Evolutionary conservation across 192 early-diverging fungal genomes (phyloP).

Genomic region (Rhizophagus clarus): DNA sequence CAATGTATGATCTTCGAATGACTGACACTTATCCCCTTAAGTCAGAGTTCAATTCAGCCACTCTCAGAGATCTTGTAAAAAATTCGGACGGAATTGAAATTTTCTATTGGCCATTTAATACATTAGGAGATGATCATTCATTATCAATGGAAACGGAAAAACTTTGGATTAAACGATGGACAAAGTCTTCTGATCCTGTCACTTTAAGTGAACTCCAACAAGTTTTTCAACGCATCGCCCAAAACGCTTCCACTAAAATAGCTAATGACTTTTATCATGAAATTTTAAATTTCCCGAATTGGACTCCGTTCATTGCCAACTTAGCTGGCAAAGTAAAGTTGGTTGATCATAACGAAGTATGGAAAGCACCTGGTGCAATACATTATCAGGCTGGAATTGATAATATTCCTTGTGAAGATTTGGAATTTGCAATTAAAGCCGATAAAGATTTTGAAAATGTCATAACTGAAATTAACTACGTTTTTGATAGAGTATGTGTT

Average conservation of each 20-base stretch:
- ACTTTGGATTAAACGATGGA: slow-evolving; percentile 46
- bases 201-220: background rate
- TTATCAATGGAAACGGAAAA: slow-evolving; percentile 25
- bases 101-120: slow-evolving; percentile 46
- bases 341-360: slow-evolving; percentile 7
- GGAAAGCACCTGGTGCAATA: slow-evolving; percentile 31
- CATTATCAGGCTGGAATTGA: slow-evolving; percentile 42
- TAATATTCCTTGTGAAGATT: slow-evolving; percentile 21
- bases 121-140: background rate
- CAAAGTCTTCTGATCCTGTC: slow-evolving; percentile 25
- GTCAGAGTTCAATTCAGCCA: background rate
- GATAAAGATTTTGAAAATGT: slow-evolving; percentile 40
- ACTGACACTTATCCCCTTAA: slow-evolving; percentile 33
- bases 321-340: background rate
- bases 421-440: slow-evolving; percentile 39
- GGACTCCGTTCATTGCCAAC: background rate
- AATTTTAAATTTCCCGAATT: background rate
- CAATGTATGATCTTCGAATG: slow-evolving; percentile 46
- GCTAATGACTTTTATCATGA: background rate
- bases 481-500: background rate
- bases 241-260: slow-evolving; percentile 5
- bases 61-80: slow-evolving; percentile 20
- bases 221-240: too few relatives aligned
- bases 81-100: slow-evolving; percentile 37
- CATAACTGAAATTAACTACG: slow-evolving; percentile 23